phyloP scores from a whole-genome alignment of 148 eudicot genomes.

The Heliamphora exappendiculata region DNA sequence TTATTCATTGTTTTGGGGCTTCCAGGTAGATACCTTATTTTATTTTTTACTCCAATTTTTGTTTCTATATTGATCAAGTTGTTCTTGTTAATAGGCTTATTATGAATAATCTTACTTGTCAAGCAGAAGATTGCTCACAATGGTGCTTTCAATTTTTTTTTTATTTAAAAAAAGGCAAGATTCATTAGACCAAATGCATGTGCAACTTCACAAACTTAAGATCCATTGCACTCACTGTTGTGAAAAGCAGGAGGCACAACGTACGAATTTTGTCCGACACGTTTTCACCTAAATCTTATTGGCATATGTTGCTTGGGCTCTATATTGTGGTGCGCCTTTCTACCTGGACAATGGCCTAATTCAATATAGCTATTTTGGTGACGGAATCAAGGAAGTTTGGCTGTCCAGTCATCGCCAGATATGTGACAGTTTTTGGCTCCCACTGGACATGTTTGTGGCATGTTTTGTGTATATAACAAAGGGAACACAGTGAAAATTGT shows the following conservation, averaged over 20 bases:
- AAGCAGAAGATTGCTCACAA: not conserved
- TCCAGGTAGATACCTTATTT: slow-evolving; percentile 65
- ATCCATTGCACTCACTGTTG: too few species aligned
- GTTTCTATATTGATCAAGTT: not conserved
- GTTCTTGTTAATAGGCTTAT: not conserved
- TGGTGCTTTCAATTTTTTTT: not conserved
- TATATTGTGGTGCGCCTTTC: too few species aligned
- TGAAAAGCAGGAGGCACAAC: too few species aligned
- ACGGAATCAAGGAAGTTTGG: not conserved
- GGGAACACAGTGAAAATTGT: too few species aligned
- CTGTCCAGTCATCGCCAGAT: not conserved
- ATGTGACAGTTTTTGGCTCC: not conserved
- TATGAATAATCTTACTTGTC: not conserved
- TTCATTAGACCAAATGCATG: not conserved
- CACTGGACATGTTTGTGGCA: too few species aligned
- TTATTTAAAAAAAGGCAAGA: not conserved
- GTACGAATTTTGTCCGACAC: too few species aligned
- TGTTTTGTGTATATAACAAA: too few species aligned
- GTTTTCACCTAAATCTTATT: too few species aligned
- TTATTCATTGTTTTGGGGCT: slow-evolving; percentile 82
- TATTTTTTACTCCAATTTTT: not conserved
- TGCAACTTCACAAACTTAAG: not conserved
- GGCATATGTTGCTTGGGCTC: too few species aligned
- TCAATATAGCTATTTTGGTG: not conserved
- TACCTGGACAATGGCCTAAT: not conserved